These are phyloP conservation scores for Eremomyces bilateralis DNA, from an alignment of 495 filamentous ascomycete genomes.

Conservation along the genomic window DNA sequence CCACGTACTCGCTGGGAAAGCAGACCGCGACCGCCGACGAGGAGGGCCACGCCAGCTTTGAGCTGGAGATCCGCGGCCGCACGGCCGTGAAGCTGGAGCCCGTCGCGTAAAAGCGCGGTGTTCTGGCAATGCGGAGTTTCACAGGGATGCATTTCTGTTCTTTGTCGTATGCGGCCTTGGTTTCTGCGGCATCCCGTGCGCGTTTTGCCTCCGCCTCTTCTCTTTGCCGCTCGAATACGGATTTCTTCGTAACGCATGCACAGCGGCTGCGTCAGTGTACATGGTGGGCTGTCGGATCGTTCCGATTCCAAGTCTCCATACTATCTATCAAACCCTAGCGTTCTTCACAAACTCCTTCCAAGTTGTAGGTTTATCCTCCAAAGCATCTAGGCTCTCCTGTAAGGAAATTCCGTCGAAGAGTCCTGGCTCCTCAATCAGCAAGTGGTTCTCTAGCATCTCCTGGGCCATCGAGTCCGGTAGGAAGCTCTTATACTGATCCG, in stretches of 20 bases:
- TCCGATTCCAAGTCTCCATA: no score
- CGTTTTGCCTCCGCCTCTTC: slow-evolving; percentile 82
- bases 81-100: no score
- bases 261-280: no score
- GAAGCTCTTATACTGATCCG: background rate
- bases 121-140: no score
- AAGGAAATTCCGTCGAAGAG: background rate
- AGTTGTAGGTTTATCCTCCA: background rate
- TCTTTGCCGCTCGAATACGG: slow-evolving; percentile 79
- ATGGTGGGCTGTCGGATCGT: no score
- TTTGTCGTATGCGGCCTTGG: slow-evolving; percentile 70
- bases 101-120: no score
- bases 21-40: no score
- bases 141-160: no score
- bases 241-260: slow-evolving; percentile 69
- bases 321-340: no score
- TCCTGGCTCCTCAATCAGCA: background rate
- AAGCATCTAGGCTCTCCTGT: background rate
- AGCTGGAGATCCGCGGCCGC: no score
- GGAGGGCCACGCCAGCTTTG: no score
- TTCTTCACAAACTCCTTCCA: slow-evolving; percentile 14
- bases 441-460: background rate
- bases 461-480: background rate
- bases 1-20: no score
- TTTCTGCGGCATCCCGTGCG: slow-evolving; percentile 61